These are phyloP conservation scores for Thielaviopsis punctulata DNA, from an alignment of 2,329 filamentous ascomycete species.

Conservation along the genomic window DNA sequence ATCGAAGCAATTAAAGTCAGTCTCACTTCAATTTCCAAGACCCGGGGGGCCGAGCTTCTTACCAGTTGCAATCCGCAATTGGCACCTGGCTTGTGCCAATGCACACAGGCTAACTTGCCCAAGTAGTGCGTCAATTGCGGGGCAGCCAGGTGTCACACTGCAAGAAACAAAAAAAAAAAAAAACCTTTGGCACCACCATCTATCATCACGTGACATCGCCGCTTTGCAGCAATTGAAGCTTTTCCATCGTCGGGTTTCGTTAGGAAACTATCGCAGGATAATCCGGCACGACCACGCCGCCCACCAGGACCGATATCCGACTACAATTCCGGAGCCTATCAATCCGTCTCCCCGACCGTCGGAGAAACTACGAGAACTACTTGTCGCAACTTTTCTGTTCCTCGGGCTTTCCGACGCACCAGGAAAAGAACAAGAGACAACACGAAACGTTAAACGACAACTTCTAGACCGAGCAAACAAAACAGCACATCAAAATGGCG, in stretches of 20 bases:
- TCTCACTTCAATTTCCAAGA: neutral
- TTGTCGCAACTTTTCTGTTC: neutral
- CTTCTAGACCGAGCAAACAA: too few relatives aligned
- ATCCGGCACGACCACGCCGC: neutral
- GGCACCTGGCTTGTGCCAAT: neutral
- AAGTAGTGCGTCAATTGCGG: neutral
- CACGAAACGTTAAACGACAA: too few relatives aligned
- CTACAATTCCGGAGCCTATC: neutral
- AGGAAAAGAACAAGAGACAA: neutral
- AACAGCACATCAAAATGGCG: constrained; percentile 42
- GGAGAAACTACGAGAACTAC: too few relatives aligned
- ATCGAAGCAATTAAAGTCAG: neutral
- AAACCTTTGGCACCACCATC: neutral
- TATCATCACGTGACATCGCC: neutral
- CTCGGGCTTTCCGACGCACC: neutral
- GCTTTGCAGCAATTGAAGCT: neutral
- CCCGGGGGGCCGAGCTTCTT: neutral
- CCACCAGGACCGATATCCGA: neutral
- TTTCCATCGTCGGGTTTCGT: neutral
- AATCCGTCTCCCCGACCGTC: too few relatives aligned
- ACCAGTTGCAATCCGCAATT: too few relatives aligned
- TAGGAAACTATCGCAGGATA: neutral
- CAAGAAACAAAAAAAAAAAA: neutral
- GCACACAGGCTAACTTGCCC: neutral
- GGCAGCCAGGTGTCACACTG: neutral